Base-by-base conservation (phyloP, 1,284 basidiomycete genomes). In the Fomes fomentarius region DNA sequence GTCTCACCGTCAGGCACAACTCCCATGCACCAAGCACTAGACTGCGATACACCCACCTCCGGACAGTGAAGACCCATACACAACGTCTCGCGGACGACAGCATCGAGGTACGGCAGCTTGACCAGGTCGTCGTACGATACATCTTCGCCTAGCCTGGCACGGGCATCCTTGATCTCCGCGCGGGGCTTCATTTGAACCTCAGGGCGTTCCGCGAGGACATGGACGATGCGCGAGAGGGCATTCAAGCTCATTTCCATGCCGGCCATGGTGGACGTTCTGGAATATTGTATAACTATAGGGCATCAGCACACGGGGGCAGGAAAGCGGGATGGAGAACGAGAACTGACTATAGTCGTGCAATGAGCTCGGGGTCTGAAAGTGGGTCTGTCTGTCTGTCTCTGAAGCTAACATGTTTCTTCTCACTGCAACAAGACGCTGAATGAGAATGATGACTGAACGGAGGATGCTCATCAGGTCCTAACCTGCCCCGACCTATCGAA, bases 401-500 rank as follows among this genome's bases (percentile, higher is more conserved):
- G 50, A 28, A 1, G 53, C 56, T 5, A 15, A 33, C 41, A 59
- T 57, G 44, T 70, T 66, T 21, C 52, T 62, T 25, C 54, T 57
- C 17, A 66, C 63, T 64, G 24, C 4, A 12, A 30, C 28, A 4
- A 7, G 41, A 30, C 6, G 17, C 8, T 12, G 15, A 11, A 19
- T 19, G 25, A 41, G 4, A 7, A 19, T 17, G n/a, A 31, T 31
- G 9, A 12, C 22, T 6, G 35, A 45, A 71, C 68, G 47, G 8
- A 71, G 52, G 17, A 62, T 56, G 53, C 68, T 69, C 48, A 69
- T 56, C 44, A 69, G 60, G 46, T 69, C 68, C 39, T 64, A 66
- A 7, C 66, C 63, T 39, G 67, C 63, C 4, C 61, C 64, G 14
- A 68, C 57, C 34, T 63, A 58, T 17, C 61, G 51, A 10, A 55